These are phyloP conservation scores for Leptodontidium sp. DNA, from an alignment of 2,329 filamentous ascomycete species.

Conservation along the genomic window DNA sequence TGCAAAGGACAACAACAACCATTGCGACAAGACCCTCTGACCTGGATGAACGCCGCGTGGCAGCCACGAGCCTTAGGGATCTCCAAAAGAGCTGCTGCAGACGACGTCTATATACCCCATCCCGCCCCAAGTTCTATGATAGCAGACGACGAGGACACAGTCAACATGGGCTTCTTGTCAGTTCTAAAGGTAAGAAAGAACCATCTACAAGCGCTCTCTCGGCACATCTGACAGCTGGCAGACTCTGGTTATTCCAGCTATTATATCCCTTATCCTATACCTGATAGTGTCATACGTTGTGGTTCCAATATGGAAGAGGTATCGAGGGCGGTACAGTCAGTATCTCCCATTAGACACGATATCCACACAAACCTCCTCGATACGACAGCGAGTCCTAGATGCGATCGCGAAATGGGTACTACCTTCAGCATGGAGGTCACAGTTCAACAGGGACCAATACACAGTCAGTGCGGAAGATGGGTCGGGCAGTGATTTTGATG, in stretches of 20 bases:
- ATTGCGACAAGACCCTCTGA: background rate
- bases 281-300: slow-evolving; percentile 70
- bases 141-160: slow-evolving; percentile 42
- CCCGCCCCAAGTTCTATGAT: slow-evolving; percentile 42
- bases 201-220: too few relatives aligned
- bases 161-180: slow-evolving; percentile 42
- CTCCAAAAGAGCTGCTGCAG: slow-evolving; percentile 26
- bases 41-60: slow-evolving; percentile 23
- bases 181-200: slow-evolving; percentile 43
- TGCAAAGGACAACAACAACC: background rate
- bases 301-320: slow-evolving; percentile 73
- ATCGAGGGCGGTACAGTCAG: slow-evolving; percentile 75
- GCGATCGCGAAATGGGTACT: slow-evolving; percentile 52
- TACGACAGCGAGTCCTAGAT: slow-evolving; percentile 60
- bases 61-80: slow-evolving; percentile 23
- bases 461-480: slow-evolving; percentile 50
- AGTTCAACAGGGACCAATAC: slow-evolving; percentile 52
- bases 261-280: slow-evolving; percentile 75
- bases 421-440: slow-evolving; percentile 58
- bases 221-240: slow-evolving; percentile 48
- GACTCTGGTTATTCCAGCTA: slow-evolving; percentile 75
- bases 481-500: slow-evolving; percentile 62
- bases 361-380: slow-evolving; percentile 62
- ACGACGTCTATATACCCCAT: slow-evolving; percentile 42
- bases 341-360: slow-evolving; percentile 76